These are phyloP conservation scores for Exobasidium cylindrosporum DNA, from an alignment of 1,284 basidiomycete genomes.

Conservation along the genomic window DNA sequence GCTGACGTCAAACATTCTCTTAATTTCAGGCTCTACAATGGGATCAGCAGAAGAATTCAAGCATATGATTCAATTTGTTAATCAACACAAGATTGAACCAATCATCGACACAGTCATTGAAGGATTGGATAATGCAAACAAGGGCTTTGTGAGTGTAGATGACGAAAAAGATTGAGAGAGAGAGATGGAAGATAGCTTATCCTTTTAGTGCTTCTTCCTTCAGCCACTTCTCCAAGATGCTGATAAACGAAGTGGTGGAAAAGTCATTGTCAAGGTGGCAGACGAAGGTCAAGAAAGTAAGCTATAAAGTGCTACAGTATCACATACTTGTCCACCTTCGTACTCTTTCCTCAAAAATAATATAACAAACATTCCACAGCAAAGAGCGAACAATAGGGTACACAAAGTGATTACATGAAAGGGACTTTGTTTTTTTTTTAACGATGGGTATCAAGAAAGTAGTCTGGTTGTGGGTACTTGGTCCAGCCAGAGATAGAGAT, in stretches of 20 bases:
- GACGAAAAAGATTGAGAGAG: not conserved
- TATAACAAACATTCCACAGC: no score
- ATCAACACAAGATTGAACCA: slow-evolving; percentile 68
- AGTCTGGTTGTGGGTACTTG: not conserved
- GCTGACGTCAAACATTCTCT: no score
- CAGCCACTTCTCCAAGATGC: slow-evolving; percentile 35
- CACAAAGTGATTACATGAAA: no score
- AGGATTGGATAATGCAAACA: slow-evolving; percentile 67
- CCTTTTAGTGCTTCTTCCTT: not conserved
- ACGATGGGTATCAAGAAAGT: no score
- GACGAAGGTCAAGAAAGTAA: not conserved
- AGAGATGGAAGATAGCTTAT: not conserved
- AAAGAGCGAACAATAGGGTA: no score
- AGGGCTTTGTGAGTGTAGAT: slow-evolving; percentile 64
- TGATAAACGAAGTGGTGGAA: slow-evolving; percentile 46
- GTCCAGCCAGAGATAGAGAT: not conserved
- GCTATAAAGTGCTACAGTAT: no score
- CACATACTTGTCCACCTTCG: no score
- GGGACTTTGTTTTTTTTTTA: no score
- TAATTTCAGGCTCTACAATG: slow-evolving; percentile 66
- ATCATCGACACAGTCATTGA: slow-evolving; percentile 71
- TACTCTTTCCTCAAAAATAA: no score
- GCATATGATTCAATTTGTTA: slow-evolving; percentile 70
- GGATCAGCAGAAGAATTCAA: slow-evolving; percentile 74
- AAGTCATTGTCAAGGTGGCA: slow-evolving; percentile 35